Conservation (phyloP, 73 alveolate genomes). For the Paramecium sonneborni region DNA sequence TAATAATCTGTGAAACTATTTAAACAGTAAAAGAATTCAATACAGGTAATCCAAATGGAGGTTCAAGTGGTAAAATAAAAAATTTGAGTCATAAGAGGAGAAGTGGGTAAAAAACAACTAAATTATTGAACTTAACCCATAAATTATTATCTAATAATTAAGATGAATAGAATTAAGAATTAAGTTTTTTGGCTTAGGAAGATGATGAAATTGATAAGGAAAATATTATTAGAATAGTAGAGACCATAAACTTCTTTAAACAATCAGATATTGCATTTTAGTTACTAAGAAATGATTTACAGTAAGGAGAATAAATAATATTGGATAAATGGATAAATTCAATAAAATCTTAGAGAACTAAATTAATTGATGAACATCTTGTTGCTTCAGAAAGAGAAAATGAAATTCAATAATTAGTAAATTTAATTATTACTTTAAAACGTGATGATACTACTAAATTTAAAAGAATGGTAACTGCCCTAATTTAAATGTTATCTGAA, state of each 20-base stretch:
- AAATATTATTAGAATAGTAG: neutral
- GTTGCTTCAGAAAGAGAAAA: constrained; percentile 34
- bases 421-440: constrained; percentile 15
- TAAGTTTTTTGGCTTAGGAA: neutral
- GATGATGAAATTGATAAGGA: neutral
- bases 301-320: neutral
- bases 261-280: neutral
- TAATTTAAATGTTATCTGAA: constrained; percentile 41
- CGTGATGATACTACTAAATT: constrained; percentile 35
- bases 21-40: neutral
- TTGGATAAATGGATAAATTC: constrained; percentile 21
- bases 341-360: neutral
- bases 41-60: neutral
- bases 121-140: neutral
- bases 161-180: constrained; percentile 3
- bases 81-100: neutral
- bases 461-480: constrained; percentile 38
- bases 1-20: neutral
- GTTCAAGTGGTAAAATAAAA: neutral
- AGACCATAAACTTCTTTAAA: neutral
- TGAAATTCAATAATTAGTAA: constrained; percentile 40
- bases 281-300: neutral
- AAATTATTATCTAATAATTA: neutral
- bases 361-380: constrained; percentile 35
- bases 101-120: neutral